These are phyloP conservation scores for Carex pumila DNA, from an alignment of 176 grass and related monocot genomes.

Conservation along the genomic window DNA sequence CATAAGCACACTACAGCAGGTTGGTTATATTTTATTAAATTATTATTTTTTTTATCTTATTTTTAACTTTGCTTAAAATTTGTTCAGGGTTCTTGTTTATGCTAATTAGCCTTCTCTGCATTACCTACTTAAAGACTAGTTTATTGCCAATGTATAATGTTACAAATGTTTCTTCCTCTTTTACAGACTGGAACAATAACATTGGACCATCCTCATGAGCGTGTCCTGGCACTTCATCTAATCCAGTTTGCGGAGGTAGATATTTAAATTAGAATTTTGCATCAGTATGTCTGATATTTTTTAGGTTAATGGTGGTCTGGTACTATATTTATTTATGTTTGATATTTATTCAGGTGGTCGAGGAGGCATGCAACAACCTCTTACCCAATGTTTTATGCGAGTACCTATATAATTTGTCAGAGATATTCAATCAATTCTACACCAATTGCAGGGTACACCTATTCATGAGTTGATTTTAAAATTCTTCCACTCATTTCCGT, in stretches of 20 bases:
- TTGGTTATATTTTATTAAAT: not conserved
- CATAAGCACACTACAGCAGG: conserved; percentile 64
- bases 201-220: conserved; percentile 66
- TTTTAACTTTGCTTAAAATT: not conserved
- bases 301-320: not conserved
- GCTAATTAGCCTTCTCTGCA: not conserved
- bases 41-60: conserved; percentile 6
- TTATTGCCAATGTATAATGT: not conserved
- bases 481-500: not conserved
- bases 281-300: not conserved
- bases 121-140: not conserved
- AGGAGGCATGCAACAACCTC: conserved; percentile 75
- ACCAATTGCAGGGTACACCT: conserved; percentile 74
- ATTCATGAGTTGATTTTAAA: too few relatives aligned
- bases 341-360: conserved; percentile 76
- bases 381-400: conserved; percentile 90
- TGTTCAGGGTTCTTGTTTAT: conserved; percentile 4
- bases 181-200: conserved; percentile 54
- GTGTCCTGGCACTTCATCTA: conserved; percentile 69
- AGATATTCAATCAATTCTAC: conserved; percentile 88
- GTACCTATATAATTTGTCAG: conserved; percentile 95
- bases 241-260: conserved; percentile 79
- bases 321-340: conserved; percentile 3
- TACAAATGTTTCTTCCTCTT: conserved; percentile 6
- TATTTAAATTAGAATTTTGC: conserved; percentile 5